A percentile compares a stretch with the other conserved stretches of the same genome.
phyloP scores from a whole-genome alignment of 306 rosid species.

The Trifolium fragiferum region DNA sequence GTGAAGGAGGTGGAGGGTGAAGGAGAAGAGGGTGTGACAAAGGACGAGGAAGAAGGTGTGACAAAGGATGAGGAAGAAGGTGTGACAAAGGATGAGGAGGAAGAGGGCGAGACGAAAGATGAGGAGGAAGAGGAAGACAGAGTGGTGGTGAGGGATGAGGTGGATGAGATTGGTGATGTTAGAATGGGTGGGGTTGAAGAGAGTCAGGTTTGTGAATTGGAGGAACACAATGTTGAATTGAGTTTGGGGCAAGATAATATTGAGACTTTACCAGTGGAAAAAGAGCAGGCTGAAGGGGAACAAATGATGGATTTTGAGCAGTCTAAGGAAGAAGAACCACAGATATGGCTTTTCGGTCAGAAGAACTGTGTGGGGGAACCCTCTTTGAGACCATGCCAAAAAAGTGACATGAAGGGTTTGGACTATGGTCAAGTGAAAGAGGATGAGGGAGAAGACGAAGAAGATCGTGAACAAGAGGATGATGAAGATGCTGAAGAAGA shows the following conservation, averaged over 20 bases:
- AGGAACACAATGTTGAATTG: slow-evolving; percentile 63
- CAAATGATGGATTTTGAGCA: slow-evolving; percentile 64
- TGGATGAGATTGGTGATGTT: slow-evolving; percentile 49
- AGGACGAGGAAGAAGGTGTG: slow-evolving; percentile 50
- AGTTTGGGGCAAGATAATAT: slow-evolving; percentile 60
- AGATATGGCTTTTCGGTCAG: slow-evolving; percentile 61
- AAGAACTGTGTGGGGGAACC: slow-evolving; percentile 50
- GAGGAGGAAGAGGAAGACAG: slow-evolving; percentile 48
- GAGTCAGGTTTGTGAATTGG: slow-evolving; percentile 48
- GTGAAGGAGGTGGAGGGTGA: slow-evolving; percentile 46
- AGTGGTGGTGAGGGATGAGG: slow-evolving; percentile 42
- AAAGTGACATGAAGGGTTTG: slow-evolving; percentile 45
- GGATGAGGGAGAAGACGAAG: slow-evolving; percentile 52
- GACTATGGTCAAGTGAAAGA: slow-evolving; percentile 47
- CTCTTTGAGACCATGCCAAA: slow-evolving; percentile 61
- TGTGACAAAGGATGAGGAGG: slow-evolving; percentile 53
- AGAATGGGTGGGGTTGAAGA: slow-evolving; percentile 54
- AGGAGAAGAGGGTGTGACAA: slow-evolving; percentile 46
- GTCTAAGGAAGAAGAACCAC: slow-evolving; percentile 56
- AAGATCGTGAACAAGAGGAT: slow-evolving; percentile 47
- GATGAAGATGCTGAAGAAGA: slow-evolving; percentile 59
- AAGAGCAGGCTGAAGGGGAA: slow-evolving; percentile 52
- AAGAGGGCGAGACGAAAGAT: slow-evolving; percentile 48
- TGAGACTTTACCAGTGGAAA: slow-evolving; percentile 45
- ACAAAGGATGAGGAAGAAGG: slow-evolving; percentile 53